Conservation (phyloP, 2,329 filamentous ascomycete genomes). For the Monosporascus sp. region DNA sequence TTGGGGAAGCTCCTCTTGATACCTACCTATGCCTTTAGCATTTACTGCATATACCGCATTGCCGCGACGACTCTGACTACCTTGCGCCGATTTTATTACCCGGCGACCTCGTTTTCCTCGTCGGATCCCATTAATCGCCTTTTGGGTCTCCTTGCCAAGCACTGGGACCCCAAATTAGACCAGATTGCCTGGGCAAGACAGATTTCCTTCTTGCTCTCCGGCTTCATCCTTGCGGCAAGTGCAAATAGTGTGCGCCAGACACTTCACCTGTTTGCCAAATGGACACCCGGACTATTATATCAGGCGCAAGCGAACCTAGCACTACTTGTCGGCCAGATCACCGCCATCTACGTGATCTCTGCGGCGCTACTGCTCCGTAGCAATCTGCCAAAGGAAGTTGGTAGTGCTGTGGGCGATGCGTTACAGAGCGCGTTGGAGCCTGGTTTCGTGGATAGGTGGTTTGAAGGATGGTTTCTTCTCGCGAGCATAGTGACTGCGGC, state of each 20-base stretch:
- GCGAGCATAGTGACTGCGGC: constrained; percentile 60
- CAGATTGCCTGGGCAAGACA: constrained; percentile 78
- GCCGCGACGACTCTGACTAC: constrained; percentile 65
- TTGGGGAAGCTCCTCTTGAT: constrained; percentile 59
- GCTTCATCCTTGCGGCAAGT: constrained; percentile 74
- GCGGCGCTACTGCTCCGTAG: constrained; percentile 71
- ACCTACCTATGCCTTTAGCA: constrained; percentile 63
- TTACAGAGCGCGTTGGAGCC: constrained; percentile 71
- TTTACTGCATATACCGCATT: constrained; percentile 84
- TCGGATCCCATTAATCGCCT: constrained; percentile 82
- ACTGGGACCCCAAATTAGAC: constrained; percentile 80
- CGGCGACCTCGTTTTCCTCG: constrained; percentile 52
- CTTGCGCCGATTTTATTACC: constrained; percentile 51
- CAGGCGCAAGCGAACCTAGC: constrained; percentile 75
- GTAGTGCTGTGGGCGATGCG: constrained; percentile 71
- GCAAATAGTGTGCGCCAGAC: constrained; percentile 84
- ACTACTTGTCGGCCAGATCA: constrained; percentile 73
- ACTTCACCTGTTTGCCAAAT: constrained; percentile 72
- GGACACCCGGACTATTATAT: constrained; percentile 65
- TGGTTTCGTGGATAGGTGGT: constrained; percentile 74
- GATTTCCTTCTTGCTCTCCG: constrained; percentile 78
- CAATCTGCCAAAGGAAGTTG: constrained; percentile 72
- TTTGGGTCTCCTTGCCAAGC: constrained; percentile 71
- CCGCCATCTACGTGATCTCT: constrained; percentile 80
- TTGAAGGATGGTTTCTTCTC: constrained; percentile 78